Evolutionary conservation across 345 rosid species (phyloP), one percentile per base, ranked within the genome.

Genomic region (Linum lewisii): DNA sequence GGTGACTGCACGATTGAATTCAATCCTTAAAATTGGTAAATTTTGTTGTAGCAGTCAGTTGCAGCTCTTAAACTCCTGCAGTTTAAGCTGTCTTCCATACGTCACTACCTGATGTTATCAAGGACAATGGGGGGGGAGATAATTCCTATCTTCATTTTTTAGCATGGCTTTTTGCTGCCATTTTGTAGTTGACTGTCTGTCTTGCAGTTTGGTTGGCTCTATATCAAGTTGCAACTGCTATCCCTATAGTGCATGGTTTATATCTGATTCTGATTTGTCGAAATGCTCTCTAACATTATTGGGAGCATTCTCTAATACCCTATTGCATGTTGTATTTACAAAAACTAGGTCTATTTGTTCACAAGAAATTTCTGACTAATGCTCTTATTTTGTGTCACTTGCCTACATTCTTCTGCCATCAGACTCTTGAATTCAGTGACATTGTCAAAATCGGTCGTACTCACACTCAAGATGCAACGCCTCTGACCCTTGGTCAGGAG

Each of bases 391-490:
- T 42, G 14, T 42, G 16, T 42, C 47, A 42, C 47, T 11, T 42
- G 47, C 4, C 10, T 34, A 34, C 38, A 11, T 5, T 11, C 18
- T 42, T 42, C 47, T 42, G 47, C 18, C 47, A 42, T 42, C 74
- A 93, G 99, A 79, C 92, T 20, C 24, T 68, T 58, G 95, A 93
- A 62, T 93, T 93, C 64, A 69, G 82, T 62, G 95, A 87, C 66
- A 89, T 89, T 71, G 95, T 93, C 59, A 93, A 93, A 79, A 89
- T 89, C 69, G 97, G 97, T 61, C 83, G 95, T 63, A 87, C 97
- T 23, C 99, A 89, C 76, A 93, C 97, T 74, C 99, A 89, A 76
- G 99, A 93, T 78, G 95, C 97, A 22, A 93, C 99, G 66, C 99
- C 95, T 69, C 81, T 93, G 84, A 93, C 97, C 23, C 81, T 89